Evolutionary conservation across 495 filamentous ascomycete genomes (phyloP), one percentile per base, ranked within the genome.

Genomic region (Talaromyces nanjingensis): DNA sequence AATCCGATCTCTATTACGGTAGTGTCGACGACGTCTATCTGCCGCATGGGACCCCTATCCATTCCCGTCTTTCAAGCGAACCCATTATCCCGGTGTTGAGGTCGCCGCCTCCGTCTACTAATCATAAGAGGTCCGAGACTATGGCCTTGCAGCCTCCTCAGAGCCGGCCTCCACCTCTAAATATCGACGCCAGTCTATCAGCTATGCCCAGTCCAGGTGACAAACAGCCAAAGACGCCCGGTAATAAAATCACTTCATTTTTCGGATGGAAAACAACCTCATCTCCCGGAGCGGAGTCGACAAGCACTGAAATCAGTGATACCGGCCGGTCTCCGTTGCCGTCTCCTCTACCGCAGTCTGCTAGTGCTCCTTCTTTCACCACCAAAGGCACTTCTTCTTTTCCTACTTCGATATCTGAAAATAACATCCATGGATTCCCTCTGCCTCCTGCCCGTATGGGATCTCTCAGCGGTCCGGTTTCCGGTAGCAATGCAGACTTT

Each of bases 221-320:
- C 47, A 72, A 75, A 64, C 71, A 79, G 64, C 84, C 86, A 11
- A 87, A 84, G 65, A 87, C 87, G 7, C 86, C 87, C 14, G 83
- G 79, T 22, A 79, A 80, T 49, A 87, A 84, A 63, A 82, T 89
- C 62, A 87, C 86, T 24, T 86, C 84, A 16, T 87, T 91, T 72
- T 90, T 91, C 65, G 83, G 87, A 63, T 89, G 87, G 86, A 85
- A 86, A 62, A 80, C 76, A 25, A 76, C 72, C 22, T 78, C 83
- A 4, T 83, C 86, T 25, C 81, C 83, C 39, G 84, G 83, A 24
- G 81, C 76, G 16, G 86, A 85, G 63, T 85, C 83, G 1, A 83
- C 86, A 16, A 86, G 84, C 54, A 88, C 86, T 14, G 85, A 86
- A 24, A 81, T 87, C 64, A 88, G 86, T 14, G 87, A 88, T 61